These are phyloP conservation scores for Aspergillaceae sp. DNA, from an alignment of 2,329 filamentous ascomycete genomes.

Conservation along the genomic window DNA sequence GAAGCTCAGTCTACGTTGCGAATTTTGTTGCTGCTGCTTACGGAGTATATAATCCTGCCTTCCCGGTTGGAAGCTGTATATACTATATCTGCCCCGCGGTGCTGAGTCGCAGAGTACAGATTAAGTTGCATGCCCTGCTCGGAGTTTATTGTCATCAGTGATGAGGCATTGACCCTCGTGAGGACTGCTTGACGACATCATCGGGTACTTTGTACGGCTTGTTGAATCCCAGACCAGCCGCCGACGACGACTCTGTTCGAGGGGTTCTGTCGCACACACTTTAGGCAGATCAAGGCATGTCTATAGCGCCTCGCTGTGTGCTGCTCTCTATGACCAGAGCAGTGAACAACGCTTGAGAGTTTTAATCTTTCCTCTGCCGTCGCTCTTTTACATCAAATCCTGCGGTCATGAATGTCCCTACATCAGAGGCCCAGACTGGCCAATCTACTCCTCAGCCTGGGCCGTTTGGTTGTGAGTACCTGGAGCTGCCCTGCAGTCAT, in stretches of 20 bases:
- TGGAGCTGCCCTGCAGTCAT: not conserved
- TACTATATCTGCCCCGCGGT: not conserved
- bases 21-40: not conserved
- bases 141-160: not conserved
- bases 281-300: slow-evolving; percentile 21
- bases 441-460: slow-evolving; percentile 48
- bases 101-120: not conserved
- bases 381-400: not conserved
- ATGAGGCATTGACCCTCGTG: not conserved
- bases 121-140: not conserved
- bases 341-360: slow-evolving; percentile 5
- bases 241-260: too few species aligned
- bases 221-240: too few species aligned
- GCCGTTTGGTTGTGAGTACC: slow-evolving; percentile 59
- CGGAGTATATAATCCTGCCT: not conserved
- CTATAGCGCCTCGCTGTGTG: slow-evolving; percentile 11
- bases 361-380: not conserved
- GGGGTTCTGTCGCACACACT: not conserved
- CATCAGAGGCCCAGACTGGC: slow-evolving; percentile 21
- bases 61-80: not conserved
- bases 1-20: too few species aligned
- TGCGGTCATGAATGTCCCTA: slow-evolving; percentile 30
- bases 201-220: too few species aligned
- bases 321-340: slow-evolving; percentile 17
- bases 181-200: too few species aligned